Percentiles rank a stretch among this genome's conserved stretches.
Evolutionary conservation across 139 green algal species (phyloP).

Genomic region (Auxenochlorella pyrenoidosa): DNA sequence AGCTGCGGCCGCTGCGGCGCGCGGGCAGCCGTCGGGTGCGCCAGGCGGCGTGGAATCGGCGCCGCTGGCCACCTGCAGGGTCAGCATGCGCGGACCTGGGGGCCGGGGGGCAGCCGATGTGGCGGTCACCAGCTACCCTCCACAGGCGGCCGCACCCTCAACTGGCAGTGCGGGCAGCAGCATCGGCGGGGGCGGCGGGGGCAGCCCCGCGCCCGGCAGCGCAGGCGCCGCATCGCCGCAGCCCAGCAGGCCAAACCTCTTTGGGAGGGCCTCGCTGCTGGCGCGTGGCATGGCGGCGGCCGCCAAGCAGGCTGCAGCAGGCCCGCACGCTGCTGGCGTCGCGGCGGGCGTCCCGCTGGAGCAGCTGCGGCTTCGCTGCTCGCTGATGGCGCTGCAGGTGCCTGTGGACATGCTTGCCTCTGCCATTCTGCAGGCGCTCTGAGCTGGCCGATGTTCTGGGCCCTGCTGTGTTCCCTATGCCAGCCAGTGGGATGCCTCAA

Average conservation of each 20-base stretch:
- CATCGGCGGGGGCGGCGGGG: background rate
- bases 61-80: conserved; percentile 1
- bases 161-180: background rate
- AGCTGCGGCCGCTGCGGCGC: background rate
- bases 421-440: conserved; percentile 33
- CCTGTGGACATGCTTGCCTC: conserved; percentile 43
- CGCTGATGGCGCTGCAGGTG: conserved; percentile 37
- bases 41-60: background rate
- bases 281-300: conserved; percentile 18
- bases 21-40: background rate
- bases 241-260: background rate
- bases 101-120: conserved; percentile 39
- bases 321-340: background rate
- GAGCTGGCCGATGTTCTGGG: background rate
- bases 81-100: conserved; percentile 41
- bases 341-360: background rate
- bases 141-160: background rate
- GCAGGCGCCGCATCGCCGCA: background rate
- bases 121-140: conserved; percentile 11
- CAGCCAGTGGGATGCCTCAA: too few species aligned
- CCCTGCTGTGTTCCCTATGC: too few species aligned
- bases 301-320: conserved; percentile 9
- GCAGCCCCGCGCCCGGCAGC: background rate
- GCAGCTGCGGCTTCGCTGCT: conserved; percentile 11
- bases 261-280: conserved; percentile 1